Evolutionary conservation across 2,329 filamentous ascomycete genomes (phyloP).

Genomic region (Hirsutella minnesotensis): DNA sequence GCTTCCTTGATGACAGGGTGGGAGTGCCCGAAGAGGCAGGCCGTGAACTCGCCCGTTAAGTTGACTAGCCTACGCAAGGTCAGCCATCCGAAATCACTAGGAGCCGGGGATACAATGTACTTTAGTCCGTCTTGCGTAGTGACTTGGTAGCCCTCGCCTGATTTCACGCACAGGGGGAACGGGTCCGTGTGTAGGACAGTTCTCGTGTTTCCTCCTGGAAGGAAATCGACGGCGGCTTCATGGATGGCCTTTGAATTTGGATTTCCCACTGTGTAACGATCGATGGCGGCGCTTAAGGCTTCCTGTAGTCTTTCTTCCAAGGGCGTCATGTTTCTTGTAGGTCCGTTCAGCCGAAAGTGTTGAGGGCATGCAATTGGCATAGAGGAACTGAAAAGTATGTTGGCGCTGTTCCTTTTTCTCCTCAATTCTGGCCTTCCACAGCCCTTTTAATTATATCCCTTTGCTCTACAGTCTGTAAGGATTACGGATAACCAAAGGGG

Average conservation of each 20-base stretch:
- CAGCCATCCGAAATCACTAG: background rate
- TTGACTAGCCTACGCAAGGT: slow-evolving; percentile 39
- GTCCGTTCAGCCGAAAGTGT: too few species aligned
- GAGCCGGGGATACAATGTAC: slow-evolving; percentile 7
- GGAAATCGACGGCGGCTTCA: slow-evolving; percentile 19
- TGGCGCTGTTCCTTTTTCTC: too few species aligned
- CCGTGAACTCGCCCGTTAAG: slow-evolving; percentile 51
- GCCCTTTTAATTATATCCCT: too few species aligned
- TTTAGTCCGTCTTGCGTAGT: slow-evolving; percentile 28
- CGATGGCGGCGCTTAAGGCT: slow-evolving; percentile 20
- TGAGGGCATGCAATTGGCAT: too few species aligned
- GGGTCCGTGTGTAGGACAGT: slow-evolving; percentile 30
- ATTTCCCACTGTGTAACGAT: slow-evolving; percentile 23
- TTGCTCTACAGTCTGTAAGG: too few species aligned
- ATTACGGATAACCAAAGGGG: too few species aligned
- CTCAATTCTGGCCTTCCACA: too few species aligned
- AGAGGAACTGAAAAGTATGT: too few species aligned
- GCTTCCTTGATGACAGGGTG: slow-evolving; percentile 39
- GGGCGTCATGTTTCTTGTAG: too few species aligned
- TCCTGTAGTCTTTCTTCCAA: too few species aligned
- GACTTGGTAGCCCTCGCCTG: slow-evolving; percentile 21
- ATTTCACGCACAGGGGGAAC: slow-evolving; percentile 29
- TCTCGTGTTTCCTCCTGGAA: slow-evolving; percentile 36
- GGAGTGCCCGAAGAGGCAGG: slow-evolving; percentile 55
- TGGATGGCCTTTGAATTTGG: slow-evolving; percentile 25